Evolutionary conservation across 371 early-diverging fungal genomes (phyloP), one percentile per base, ranked within the genome.

Genomic region (Syncephalastrum racemosum): DNA sequence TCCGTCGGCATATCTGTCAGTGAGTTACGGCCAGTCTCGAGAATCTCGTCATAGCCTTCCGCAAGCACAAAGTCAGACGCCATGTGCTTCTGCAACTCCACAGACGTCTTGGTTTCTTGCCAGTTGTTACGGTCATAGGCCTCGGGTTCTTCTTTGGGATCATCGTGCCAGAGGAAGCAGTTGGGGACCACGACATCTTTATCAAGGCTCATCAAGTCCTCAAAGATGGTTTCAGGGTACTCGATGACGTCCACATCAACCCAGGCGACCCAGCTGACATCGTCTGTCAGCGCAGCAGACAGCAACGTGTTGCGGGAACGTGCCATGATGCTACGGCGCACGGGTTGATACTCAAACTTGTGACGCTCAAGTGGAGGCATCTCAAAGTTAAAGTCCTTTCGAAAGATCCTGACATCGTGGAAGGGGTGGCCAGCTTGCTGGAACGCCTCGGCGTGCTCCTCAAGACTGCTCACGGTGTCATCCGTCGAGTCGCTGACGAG

Each of bases 61-160:
- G 67, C 47, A 15, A 70, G 27, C 13, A 74, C 62, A 41, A 71
- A 60, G 7, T 62, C 57, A 10, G 31, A 42, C 46, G 79, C 70
- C 22, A 81, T 57, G 18, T 60, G 64, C 40, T 64, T 68, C 40
- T 83, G 82, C 50, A 65, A 59, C 10, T 66, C 70, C 12, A 69
- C 50, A 20, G 84, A 83, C 36, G 71, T 57, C 16, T 66, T 60
- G 1, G 84, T 85, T 61, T 87, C 87, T 46, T 79, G 72, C 85
- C 85, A 87, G 45, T 84, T 85, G 54, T 85, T 84, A 56, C 73
- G 72, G 53, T 87, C 87, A 53, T 81, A 87, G 12, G 55, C 71
- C 63, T 65, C 63, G 50, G 63, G 62, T 14, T 50, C 50, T 1
- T 27, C 25, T 15, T 27, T 18, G 40, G 39, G 19, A 27, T 44